Conservation (phyloP, 2,329 filamentous ascomycete species). For the Gnomoniopsis smithogilvyi region DNA sequence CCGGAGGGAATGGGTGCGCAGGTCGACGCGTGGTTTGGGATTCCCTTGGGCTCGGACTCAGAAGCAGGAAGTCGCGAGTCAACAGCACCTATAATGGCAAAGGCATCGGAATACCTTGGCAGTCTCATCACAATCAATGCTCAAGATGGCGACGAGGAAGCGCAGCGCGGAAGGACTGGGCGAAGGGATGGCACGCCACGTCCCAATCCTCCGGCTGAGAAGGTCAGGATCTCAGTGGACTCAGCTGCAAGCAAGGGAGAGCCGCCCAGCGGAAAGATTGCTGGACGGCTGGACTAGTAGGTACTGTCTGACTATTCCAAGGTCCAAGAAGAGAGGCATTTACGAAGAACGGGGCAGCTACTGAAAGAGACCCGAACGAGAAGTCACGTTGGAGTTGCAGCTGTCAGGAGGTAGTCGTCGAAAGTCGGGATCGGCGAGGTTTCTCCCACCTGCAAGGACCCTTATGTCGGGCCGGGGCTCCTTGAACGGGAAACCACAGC, state of each 20-base stretch:
- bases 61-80: background rate
- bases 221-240: background rate
- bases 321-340: background rate
- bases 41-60: background rate
- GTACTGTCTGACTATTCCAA: background rate
- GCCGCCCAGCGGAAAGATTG: background rate
- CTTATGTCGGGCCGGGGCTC: background rate
- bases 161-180: background rate
- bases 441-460: background rate
- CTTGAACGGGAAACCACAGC: background rate
- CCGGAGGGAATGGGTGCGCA: background rate
- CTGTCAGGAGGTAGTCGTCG: too few species aligned
- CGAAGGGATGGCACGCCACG: background rate
- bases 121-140: background rate
- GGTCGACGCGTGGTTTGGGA: background rate
- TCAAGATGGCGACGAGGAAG: background rate
- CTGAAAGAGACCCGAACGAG: too few species aligned
- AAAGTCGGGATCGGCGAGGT: background rate
- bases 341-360: too few species aligned
- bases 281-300: background rate
- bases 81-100: background rate
- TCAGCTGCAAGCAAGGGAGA: background rate
- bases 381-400: too few species aligned
- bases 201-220: background rate
- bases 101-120: background rate